A percentile compares a stretch with the other conserved stretches of the same genome.
Conservation (phyloP, 371 early-diverging fungal species). For the Lichtheimia ramosa region DNA sequence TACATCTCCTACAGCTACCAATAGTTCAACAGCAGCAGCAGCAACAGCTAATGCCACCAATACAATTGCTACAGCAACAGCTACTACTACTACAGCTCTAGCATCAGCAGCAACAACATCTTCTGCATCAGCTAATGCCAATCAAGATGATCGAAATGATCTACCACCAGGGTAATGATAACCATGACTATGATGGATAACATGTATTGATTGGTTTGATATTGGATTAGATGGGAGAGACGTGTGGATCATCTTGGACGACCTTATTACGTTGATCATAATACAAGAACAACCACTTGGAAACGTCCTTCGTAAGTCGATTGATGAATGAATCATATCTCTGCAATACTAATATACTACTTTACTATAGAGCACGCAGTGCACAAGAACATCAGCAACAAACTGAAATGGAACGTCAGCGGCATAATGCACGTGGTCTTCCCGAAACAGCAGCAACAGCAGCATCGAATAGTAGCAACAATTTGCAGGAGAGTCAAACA, state of each 20-base stretch:
- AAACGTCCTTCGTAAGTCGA: constrained; percentile 55
- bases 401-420: constrained; percentile 61
- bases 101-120: too few species aligned
- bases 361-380: background rate
- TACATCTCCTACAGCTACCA: constrained; percentile 1
- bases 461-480: background rate
- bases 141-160: constrained; percentile 42
- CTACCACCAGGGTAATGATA: constrained; percentile 69
- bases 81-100: background rate
- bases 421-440: constrained; percentile 78
- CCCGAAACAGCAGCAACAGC: constrained; percentile 60
- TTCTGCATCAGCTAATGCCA: too few species aligned
- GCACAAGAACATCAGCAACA: constrained; percentile 13
- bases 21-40: constrained; percentile 8
- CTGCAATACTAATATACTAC: constrained; percentile 2
- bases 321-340: background rate
- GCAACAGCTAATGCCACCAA: background rate
- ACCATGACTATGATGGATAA: constrained; percentile 1
- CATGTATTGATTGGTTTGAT: background rate
- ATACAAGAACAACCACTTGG: constrained; percentile 74
- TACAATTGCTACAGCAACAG: constrained; percentile 8
- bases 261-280: constrained; percentile 76
- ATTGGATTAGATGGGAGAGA: constrained; percentile 62
- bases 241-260: constrained; percentile 68
- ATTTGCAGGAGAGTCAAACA: constrained; percentile 13